Conservation (phyloP, 129 eudicot genomes). For the Arctium minus region DNA sequence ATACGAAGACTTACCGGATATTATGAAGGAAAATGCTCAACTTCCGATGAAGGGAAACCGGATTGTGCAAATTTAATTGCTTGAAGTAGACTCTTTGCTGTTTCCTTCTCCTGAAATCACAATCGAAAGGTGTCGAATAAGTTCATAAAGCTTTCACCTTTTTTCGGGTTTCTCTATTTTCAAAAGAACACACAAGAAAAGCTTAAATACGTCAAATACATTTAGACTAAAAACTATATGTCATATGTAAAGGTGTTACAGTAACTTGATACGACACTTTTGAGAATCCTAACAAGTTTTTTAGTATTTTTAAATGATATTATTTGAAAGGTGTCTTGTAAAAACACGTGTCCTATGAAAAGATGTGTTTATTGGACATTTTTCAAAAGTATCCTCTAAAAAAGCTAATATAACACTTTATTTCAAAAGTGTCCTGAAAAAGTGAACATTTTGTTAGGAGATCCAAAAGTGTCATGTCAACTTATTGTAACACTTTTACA, state of each 20-base stretch:
- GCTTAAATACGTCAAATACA: background rate
- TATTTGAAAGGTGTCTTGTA: background rate
- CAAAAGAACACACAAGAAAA: background rate
- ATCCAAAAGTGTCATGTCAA: background rate
- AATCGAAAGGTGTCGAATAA: background rate
- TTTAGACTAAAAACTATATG: background rate
- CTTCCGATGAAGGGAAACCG: slow-evolving; percentile 39
- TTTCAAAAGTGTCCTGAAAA: too few relatives aligned
- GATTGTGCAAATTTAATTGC: slow-evolving; percentile 56
- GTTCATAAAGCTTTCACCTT: slow-evolving; percentile 9
- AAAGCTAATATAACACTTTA: background rate
- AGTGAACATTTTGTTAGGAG: background rate
- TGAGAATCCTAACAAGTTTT: background rate
- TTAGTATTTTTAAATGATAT: background rate
- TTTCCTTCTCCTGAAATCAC: slow-evolving; percentile 79
- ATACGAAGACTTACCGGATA: background rate
- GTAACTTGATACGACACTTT: background rate
- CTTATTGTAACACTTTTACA: background rate
- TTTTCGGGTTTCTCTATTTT: background rate
- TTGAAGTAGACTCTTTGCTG: slow-evolving; percentile 72
- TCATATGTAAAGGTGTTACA: background rate
- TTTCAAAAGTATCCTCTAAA: background rate
- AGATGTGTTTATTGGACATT: background rate
- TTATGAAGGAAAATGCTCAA: slow-evolving; percentile 46
- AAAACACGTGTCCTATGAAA: background rate